phyloP scores from a whole-genome alignment of 495 filamentous ascomycete species.

The Parathielavia appendiculata region DNA sequence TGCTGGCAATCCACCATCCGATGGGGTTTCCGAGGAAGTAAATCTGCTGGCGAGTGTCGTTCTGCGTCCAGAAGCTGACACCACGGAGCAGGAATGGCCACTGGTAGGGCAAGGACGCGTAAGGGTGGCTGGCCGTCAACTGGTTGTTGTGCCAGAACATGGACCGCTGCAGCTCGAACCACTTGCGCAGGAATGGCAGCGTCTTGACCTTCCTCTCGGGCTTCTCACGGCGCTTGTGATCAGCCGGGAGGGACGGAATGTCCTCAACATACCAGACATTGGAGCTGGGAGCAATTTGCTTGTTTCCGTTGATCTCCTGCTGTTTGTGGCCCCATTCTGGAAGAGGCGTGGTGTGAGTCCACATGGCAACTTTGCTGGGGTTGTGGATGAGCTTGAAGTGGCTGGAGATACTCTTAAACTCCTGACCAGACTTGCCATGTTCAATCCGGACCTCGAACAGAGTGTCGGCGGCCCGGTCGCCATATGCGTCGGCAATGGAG shows the following conservation, averaged over 20 bases:
- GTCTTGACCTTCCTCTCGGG: constrained; percentile 71
- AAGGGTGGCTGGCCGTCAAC: constrained; percentile 92
- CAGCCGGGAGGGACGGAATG: constrained; percentile 67
- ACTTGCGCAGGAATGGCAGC: constrained; percentile 86
- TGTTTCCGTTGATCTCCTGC: constrained; percentile 99
- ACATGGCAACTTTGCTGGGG: constrained; percentile 95
- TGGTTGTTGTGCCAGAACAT: constrained; percentile 99
- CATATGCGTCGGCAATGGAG: constrained; percentile 62
- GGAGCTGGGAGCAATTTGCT: constrained; percentile 82
- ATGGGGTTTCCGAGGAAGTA: constrained; percentile 98
- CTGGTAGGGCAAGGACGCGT: constrained; percentile 88
- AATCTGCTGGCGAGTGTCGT: constrained; percentile 92
- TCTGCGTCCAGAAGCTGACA: constrained; percentile 99
- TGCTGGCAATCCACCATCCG: constrained; percentile 95
- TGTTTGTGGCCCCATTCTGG: constrained; percentile 97
- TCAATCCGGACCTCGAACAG: constrained; percentile 91
- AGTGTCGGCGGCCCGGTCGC: constrained; percentile 80
- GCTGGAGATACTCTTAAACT: constrained; percentile 82
- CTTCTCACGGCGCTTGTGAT: constrained; percentile 65
- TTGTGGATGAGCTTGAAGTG: constrained; percentile 94
- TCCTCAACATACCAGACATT: constrained; percentile 95
- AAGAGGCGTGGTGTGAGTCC: constrained; percentile 89
- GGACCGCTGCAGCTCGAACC: constrained; percentile 90
- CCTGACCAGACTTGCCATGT: constrained; percentile 71
- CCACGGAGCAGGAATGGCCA: constrained; percentile 97